Percentiles rank a stretch among this genome's conserved stretches.
phyloP scores from a whole-genome alignment of 2,329 filamentous ascomycete genomes.

The Colletotrichum filicis region DNA sequence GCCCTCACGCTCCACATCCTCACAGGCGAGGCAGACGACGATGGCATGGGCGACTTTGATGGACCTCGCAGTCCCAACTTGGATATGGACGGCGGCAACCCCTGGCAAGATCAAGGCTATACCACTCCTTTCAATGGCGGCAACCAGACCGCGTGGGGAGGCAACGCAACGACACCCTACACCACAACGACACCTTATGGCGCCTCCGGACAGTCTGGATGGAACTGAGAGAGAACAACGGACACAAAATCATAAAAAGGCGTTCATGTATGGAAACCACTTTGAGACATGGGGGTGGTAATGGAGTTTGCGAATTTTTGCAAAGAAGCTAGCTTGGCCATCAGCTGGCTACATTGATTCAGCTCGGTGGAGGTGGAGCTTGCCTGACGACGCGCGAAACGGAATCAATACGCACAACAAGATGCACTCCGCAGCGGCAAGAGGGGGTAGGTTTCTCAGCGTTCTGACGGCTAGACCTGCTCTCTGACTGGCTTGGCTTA shows the following conservation, averaged over 20 bases:
- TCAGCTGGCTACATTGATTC: not conserved
- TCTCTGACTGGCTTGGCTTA: not conserved
- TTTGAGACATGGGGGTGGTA: slow-evolving; percentile 21
- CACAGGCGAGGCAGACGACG: slow-evolving; percentile 63
- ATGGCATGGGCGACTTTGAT: slow-evolving; percentile 69
- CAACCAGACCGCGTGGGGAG: slow-evolving; percentile 74
- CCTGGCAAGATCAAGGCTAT: slow-evolving; percentile 73
- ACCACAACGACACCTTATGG: slow-evolving; percentile 57
- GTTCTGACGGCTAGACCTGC: not conserved
- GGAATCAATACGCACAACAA: not conserved
- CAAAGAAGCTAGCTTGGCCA: not conserved
- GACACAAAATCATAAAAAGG: slow-evolving; percentile 14
- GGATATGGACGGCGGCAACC: slow-evolving; percentile 67
- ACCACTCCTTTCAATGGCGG: slow-evolving; percentile 74
- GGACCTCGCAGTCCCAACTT: slow-evolving; percentile 74
- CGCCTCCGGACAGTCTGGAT: slow-evolving; percentile 61
- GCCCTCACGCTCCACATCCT: slow-evolving; percentile 79
- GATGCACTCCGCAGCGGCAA: not conserved
- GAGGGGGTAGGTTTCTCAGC: not conserved
- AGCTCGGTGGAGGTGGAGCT: not conserved
- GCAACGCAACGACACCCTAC: slow-evolving; percentile 60
- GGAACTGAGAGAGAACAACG: slow-evolving; percentile 51
- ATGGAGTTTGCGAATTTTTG: slow-evolving; percentile 30
- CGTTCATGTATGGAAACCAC: slow-evolving; percentile 23
- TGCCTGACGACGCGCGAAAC: not conserved